Evolutionary conservation across 805 yeast species (phyloP), one percentile per base, ranked within the genome.

Genomic region (Torulaspora delbrueckii): DNA sequence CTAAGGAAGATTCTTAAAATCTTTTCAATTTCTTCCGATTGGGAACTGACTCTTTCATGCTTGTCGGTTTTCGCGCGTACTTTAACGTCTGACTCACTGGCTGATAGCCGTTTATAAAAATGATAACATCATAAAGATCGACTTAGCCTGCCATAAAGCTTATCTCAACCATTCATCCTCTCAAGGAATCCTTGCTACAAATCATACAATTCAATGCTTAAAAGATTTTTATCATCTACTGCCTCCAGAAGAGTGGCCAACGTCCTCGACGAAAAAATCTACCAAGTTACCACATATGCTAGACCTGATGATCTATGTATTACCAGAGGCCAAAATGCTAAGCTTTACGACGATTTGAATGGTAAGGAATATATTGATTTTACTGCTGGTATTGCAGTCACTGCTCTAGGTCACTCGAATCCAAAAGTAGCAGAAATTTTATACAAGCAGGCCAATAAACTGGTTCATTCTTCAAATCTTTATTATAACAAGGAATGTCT

Each of bases 301-400:
- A 78, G 90, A 58, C 95, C 96, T 9, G 73, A 79, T 37, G 62
- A 63, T 43, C 66, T 89, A 40, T 85, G 88, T 13, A 73, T 91
- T 46, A 80, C 84, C 40, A 83, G 82, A 49, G 99, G 96, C 28
- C 67, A 79, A 55, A 96, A 96, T 14, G 78, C 89, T n/a, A 72
- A 73, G 43, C 63, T 93, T 44, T 89, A 82, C 73, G 99, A 93
- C 65, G 67, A 62, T 39, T 67, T 84, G 40, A 88, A 86, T 56
- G 84, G 84, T 49, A 74, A 79, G 32, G 76, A 83, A 62, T 93
- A 83, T 60, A 74, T 93, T 41, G 99, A 93, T 63, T 91, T 93
- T 67, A 82, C 91, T 1, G 89, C 97, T 1, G 99, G 99, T 43
- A 91, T 93, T 55, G 98, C 99, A 1, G 99, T 93, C 12, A 91